A percentile compares a stretch with the other conserved stretches of the same genome.
These are phyloP conservation scores for Mychonastes homosphaera DNA, from an alignment of 139 green algal genomes.

Conservation along the genomic window DNA sequence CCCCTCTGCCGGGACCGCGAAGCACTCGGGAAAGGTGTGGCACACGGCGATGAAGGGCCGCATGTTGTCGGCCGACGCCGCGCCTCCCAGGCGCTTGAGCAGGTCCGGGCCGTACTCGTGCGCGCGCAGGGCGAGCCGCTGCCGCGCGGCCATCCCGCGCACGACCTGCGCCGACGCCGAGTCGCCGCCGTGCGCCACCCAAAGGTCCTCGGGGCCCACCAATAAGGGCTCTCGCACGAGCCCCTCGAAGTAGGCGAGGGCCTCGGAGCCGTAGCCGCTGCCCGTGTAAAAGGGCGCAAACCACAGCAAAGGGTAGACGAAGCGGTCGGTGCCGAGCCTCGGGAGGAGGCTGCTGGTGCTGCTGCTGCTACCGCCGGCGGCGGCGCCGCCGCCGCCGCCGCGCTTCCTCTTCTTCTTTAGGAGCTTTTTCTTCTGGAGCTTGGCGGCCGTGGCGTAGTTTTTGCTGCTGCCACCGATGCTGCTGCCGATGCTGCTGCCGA, in stretches of 20 bases:
- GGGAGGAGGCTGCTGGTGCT: too few relatives aligned
- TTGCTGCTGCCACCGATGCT: too few relatives aligned
- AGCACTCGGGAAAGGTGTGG: constrained; percentile 21
- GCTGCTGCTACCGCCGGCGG: too few relatives aligned
- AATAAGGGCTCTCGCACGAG: neutral
- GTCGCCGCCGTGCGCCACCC: constrained; percentile 13
- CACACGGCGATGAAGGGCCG: constrained; percentile 20
- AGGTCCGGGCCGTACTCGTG: constrained; percentile 16
- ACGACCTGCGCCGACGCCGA: neutral
- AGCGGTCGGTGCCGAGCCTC: too few relatives aligned
- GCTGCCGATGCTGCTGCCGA: too few relatives aligned
- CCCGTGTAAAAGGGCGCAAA: constrained; percentile 14
- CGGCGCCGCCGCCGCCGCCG: too few relatives aligned
- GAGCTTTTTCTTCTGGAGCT: too few relatives aligned
- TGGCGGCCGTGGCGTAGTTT: too few relatives aligned
- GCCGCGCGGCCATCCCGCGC: neutral
- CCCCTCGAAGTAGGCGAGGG: constrained; percentile 4
- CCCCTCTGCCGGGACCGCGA: neutral
- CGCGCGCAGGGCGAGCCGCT: neutral
- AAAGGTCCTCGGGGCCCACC: neutral
- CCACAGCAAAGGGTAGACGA: constrained; percentile 13
- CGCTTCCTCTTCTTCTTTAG: too few relatives aligned
- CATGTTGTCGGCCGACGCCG: neutral
- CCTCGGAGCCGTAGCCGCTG: constrained; percentile 15
- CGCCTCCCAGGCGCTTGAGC: neutral